Conservation (phyloP, 805 yeast species). For the Metschnikowia borealis region DNA sequence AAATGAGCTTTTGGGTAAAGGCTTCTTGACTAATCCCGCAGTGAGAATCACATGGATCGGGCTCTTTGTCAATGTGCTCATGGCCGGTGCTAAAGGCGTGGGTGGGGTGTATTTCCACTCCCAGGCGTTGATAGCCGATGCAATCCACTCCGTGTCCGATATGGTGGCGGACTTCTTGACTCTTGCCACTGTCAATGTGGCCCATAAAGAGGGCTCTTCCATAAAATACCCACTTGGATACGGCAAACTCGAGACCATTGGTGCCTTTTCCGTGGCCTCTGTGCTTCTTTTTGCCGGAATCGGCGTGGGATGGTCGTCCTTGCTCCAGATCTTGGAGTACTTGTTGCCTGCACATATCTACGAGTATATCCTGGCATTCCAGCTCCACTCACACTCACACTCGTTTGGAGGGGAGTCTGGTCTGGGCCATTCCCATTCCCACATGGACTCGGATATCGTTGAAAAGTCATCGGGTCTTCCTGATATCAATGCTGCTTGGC, state of each 20-base stretch:
- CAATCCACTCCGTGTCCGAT: conserved; percentile 89
- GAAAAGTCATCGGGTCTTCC: conserved; percentile 20
- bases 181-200: conserved; percentile 78
- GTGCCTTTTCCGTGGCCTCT: conserved; percentile 83
- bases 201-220: conserved; percentile 53
- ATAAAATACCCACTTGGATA: conserved; percentile 77
- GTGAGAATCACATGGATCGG: conserved; percentile 94
- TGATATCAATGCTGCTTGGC: conserved; percentile 91
- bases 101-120: conserved; percentile 95
- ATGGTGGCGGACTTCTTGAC: conserved; percentile 87
- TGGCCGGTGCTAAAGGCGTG: conserved; percentile 80
- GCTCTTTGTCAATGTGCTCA: conserved; percentile 71
- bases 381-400: conserved; percentile 55
- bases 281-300: conserved; percentile 83
- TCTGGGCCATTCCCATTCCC: conserved; percentile 15
- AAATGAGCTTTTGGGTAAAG: conserved; percentile 33
- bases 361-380: conserved; percentile 49
- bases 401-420: conserved; percentile 14
- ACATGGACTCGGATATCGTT: conserved; percentile 1
- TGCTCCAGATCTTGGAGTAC: conserved; percentile 64
- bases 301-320: conserved; percentile 84
- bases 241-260: conserved; percentile 90
- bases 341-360: conserved; percentile 57
- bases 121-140: conserved; percentile 90
- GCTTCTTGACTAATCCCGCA: conserved; percentile 62